Conservation (phyloP, 176 grass and related monocot species). For the Rhynchospora breviuscula region DNA sequence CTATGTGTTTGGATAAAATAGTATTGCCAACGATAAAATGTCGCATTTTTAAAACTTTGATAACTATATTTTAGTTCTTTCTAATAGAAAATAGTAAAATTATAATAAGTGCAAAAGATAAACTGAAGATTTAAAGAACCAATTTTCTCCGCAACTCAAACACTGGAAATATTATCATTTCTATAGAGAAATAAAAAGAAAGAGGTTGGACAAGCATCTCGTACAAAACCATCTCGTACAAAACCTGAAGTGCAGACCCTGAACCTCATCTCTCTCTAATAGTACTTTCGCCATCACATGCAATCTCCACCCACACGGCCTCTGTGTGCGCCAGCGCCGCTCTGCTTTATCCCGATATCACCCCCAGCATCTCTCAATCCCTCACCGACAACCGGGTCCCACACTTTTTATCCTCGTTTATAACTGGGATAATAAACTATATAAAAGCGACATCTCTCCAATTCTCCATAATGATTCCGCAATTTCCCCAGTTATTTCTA, state of each 20-base stretch:
- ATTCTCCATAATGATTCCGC: neutral
- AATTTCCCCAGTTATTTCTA: neutral
- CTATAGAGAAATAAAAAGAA: neutral
- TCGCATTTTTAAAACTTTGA: too few species aligned
- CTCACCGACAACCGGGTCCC: slow-evolving; percentile 10
- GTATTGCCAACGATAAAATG: too few species aligned
- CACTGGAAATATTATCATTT: neutral
- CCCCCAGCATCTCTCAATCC: neutral
- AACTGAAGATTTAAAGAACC: neutral
- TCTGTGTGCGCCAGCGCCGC: too few species aligned
- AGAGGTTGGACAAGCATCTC: neutral
- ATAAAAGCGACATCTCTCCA: neutral
- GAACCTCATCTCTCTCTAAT: neutral
- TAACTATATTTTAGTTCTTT: too few species aligned
- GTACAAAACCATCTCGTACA: neutral
- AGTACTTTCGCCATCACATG: neutral
- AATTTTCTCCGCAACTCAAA: neutral
- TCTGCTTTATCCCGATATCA: neutral
- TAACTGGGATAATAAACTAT: neutral
- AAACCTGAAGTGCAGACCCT: neutral
- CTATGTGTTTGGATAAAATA: too few species aligned
- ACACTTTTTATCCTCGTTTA: neutral
- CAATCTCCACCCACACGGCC: neutral
- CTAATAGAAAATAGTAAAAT: too few species aligned
- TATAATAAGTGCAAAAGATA: too few species aligned